Evolutionary conservation across 192 early-diverging fungal species (phyloP).

Genomic region (Backusella liffmaniae): DNA sequence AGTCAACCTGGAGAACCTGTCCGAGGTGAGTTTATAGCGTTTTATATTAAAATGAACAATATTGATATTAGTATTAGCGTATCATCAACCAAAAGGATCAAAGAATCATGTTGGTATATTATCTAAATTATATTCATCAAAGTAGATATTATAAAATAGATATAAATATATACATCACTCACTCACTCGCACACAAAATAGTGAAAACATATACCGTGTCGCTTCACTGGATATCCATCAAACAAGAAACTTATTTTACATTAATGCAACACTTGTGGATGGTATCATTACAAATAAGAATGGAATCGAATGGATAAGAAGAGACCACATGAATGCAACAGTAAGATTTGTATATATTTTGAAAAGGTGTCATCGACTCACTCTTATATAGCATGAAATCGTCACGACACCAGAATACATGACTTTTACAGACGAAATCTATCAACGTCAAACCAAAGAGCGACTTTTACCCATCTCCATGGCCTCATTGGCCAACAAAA

Average conservation of each 20-base stretch:
- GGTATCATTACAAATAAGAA: background rate
- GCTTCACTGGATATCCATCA: conserved; percentile 13
- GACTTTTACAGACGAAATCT: conserved; percentile 22
- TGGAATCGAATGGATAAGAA: background rate
- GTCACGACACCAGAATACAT: conserved; percentile 15
- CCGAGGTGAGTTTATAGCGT: conserved; percentile 5
- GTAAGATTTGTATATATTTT: background rate
- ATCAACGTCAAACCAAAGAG: conserved; percentile 9
- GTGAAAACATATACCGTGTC: conserved; percentile 12
- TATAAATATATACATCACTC: background rate
- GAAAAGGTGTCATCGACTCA: too few relatives aligned
- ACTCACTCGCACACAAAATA: background rate
- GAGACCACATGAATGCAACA: background rate
- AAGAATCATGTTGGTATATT: conserved; percentile 12
- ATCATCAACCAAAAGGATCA: conserved; percentile 19
- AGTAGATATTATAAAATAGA: background rate
- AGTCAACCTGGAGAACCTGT: conserved; percentile 19
- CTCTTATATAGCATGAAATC: background rate
- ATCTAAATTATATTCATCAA: conserved; percentile 17
- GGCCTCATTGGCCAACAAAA: background rate
- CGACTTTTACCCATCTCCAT: conserved; percentile 7
- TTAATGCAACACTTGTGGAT: conserved; percentile 10
- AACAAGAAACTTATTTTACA: conserved; percentile 4
- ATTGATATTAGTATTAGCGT: background rate
- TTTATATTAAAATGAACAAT: too few relatives aligned